These are phyloP conservation scores for Pugionium cornutum DNA, from an alignment of 345 rosid genomes.

Conservation along the genomic window DNA sequence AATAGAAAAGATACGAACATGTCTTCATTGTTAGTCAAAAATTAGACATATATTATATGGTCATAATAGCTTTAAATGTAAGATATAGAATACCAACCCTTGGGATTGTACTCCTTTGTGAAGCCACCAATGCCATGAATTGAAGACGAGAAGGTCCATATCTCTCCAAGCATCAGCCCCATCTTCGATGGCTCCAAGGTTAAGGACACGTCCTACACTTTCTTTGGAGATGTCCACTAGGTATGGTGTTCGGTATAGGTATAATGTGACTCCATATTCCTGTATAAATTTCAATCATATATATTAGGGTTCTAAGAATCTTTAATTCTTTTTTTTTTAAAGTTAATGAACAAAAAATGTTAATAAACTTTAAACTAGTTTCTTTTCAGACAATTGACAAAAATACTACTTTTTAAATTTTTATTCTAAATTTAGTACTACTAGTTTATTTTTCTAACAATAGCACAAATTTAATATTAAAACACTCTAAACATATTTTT, in stretches of 20 bases:
- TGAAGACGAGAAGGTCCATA: slow-evolving; percentile 83
- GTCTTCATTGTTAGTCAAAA: slow-evolving; percentile 14
- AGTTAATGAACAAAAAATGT: too few species aligned
- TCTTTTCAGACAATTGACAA: too few species aligned
- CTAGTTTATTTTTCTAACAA: too few species aligned
- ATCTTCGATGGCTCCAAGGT: slow-evolving; percentile 13
- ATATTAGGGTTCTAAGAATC: too few species aligned
- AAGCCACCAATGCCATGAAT: slow-evolving; percentile 98
- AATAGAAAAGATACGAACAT: slow-evolving; percentile 2
- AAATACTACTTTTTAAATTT: too few species aligned
- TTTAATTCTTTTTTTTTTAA: too few species aligned
- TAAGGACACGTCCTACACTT: slow-evolving; percentile 60
- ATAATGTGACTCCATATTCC: slow-evolving; percentile 69
- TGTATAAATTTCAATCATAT: slow-evolving; percentile 22
- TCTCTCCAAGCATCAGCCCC: slow-evolving; percentile 74
- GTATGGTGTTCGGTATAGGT: slow-evolving; percentile 76
- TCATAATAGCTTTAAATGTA: background rate
- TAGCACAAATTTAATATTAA: too few species aligned
- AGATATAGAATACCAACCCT: slow-evolving; percentile 43
- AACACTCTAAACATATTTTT: too few species aligned
- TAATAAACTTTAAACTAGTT: too few species aligned
- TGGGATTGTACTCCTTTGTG: slow-evolving; percentile 65
- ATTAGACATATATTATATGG: slow-evolving; percentile 5
- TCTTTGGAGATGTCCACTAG: slow-evolving; percentile 73
- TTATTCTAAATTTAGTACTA: too few species aligned